Evolutionary conservation across 495 filamentous ascomycete species (phyloP).

Genomic region (Trichoderma virens): DNA sequence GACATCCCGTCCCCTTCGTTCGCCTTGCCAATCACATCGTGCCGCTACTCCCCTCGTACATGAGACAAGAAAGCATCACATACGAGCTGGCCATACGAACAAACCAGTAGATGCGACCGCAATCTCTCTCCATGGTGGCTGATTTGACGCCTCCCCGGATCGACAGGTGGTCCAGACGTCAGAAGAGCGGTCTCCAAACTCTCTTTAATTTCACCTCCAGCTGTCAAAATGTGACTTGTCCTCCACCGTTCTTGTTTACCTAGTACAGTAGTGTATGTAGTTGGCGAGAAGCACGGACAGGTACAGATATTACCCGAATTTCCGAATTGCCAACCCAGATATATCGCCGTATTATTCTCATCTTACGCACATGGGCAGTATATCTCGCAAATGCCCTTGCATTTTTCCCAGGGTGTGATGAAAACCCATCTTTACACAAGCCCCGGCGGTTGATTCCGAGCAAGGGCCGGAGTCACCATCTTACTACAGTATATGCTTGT

Average conservation of each 20-base stretch:
- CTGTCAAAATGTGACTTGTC: background rate
- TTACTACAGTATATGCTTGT: too few species aligned
- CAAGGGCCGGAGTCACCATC: background rate
- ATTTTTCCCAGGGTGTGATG: too few species aligned
- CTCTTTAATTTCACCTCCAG: background rate
- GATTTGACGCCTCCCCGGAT: too few species aligned
- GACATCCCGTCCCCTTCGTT: background rate
- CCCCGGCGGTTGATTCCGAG: slow-evolving; percentile 1
- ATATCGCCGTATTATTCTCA: too few species aligned
- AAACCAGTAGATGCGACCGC: too few species aligned
- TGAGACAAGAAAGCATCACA: too few species aligned
- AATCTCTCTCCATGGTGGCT: too few species aligned
- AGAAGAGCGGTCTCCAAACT: background rate
- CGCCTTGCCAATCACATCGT: background rate
- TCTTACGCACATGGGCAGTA: too few species aligned
- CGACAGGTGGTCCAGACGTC: slow-evolving; percentile 2
- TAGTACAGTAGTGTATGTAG: too few species aligned
- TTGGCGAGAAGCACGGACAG: background rate
- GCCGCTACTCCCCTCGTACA: background rate
- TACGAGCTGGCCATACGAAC: too few species aligned
- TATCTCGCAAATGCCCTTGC: too few species aligned
- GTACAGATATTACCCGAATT: background rate
- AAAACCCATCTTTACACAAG: too few species aligned
- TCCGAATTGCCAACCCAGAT: background rate
- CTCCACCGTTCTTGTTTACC: background rate